Evolutionary conservation across 2,329 filamentous ascomycete species (phyloP).

Genomic region (Trichoderma aggressivum): DNA sequence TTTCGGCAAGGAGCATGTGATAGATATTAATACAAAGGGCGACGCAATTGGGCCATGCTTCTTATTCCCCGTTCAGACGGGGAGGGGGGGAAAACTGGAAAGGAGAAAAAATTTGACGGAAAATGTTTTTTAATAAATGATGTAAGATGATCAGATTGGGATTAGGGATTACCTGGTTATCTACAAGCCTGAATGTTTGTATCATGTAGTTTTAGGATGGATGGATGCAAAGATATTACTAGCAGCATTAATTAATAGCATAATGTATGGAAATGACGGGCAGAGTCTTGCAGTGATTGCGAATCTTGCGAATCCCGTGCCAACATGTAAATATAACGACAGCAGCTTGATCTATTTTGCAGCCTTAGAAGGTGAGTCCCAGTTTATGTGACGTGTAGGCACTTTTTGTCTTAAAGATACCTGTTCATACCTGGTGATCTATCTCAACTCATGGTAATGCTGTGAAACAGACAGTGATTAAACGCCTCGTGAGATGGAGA

Average conservation of each 20-base stretch:
- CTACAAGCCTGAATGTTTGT: slow-evolving; percentile 4
- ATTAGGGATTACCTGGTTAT: neutral
- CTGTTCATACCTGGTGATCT: neutral
- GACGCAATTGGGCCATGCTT: neutral
- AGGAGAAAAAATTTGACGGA: neutral
- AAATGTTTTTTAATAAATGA: slow-evolving; percentile 1
- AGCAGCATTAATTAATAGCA: neutral
- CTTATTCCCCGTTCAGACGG: neutral
- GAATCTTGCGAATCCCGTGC: neutral
- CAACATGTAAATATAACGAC: neutral
- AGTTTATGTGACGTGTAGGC: neutral
- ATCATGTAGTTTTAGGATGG: neutral
- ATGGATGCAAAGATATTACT: neutral
- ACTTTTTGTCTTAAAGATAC: neutral
- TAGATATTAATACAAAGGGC: neutral
- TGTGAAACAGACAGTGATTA: neutral
- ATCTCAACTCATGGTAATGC: neutral
- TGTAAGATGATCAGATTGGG: neutral
- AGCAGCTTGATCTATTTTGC: neutral
- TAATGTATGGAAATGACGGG: neutral
- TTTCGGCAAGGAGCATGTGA: neutral
- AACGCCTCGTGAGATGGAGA: neutral
- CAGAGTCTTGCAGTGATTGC: neutral
- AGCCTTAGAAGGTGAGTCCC: neutral
- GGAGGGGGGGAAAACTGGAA: neutral